These are phyloP conservation scores for Sarocladiaceae sp. DNA, from an alignment of 2,329 filamentous ascomycete genomes.

Conservation along the genomic window DNA sequence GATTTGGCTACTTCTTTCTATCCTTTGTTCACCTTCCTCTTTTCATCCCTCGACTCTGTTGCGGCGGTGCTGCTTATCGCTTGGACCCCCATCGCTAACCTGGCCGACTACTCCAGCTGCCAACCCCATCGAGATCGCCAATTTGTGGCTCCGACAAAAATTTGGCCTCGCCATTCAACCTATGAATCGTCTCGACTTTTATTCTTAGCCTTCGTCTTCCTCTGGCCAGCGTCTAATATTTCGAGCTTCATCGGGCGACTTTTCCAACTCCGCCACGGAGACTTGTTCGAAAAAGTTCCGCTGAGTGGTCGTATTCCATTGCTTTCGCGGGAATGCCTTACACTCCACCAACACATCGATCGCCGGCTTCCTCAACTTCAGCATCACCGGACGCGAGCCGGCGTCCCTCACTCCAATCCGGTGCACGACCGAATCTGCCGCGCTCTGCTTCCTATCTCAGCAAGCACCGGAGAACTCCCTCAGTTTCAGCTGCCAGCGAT, in stretches of 20 bases:
- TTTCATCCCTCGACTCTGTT: background rate
- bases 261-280: background rate
- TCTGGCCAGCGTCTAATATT: background rate
- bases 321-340: conserved; percentile 67
- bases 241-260: background rate
- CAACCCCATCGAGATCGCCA: conserved; percentile 8
- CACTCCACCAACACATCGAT: conserved; percentile 70
- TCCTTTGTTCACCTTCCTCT: background rate
- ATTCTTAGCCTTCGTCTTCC: background rate
- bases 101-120: background rate
- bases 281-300: background rate
- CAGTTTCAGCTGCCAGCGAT: conserved; percentile 29
- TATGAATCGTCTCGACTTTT: conserved; percentile 3
- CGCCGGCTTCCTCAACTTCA: conserved; percentile 55
- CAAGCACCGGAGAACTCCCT: conserved; percentile 57
- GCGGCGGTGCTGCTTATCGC: background rate
- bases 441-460: conserved; percentile 63
- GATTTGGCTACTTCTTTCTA: background rate
- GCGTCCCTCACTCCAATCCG: conserved; percentile 51
- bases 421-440: conserved; percentile 50
- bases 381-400: conserved; percentile 55
- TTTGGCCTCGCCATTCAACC: background rate
- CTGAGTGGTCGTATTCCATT: conserved; percentile 7
- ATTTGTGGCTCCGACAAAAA: background rate
- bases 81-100: background rate